Base-by-base conservation (phyloP, 2,329 filamentous ascomycete genomes). In the Dactylellina leptospora region DNA sequence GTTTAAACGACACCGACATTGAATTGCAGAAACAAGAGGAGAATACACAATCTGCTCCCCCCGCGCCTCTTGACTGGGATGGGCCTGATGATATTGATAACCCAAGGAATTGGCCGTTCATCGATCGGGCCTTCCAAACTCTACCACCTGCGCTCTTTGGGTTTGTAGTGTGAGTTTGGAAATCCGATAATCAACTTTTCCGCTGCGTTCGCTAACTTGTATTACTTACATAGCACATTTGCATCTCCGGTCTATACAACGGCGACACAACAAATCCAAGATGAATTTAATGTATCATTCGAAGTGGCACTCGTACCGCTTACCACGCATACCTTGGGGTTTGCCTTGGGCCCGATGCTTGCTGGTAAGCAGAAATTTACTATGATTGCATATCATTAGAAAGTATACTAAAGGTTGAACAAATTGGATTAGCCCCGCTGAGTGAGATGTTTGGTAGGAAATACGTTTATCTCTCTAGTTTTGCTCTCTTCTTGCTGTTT, bases 31-130 rank as follows among this genome's bases (percentile, higher is more conserved):
- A 60, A 18, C 38, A 55, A 23, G 45, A 60, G 2, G 48, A 64
- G 38, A 27, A n/a, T 25, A 23, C 30, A 18, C 56, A 55, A 3
- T n/a, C 33, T 1, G 6, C 40, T 3, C 50, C 51, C 30, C 44
- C 66, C 22, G 44, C 20, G 23, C 33, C 56, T 47, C 51, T 59
- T 18, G 77, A 79, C 59, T 80, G 78, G 79, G 73, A 78, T 72
- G 77, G 78, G 1, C 77, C 78, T 10, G 60, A 77, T 16, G 79
- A 80, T 53, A 74, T 76, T 5, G 78, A 78, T 1, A 81, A 82
- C 38, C 81, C 81, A 8, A 76, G 77, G 60, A 81, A 81, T 42
- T 82, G 81, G 81, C 74, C 77, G 3, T 64, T 76, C 4, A 71
- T 72, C 50, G 75, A 77, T 38, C 76, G 78, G 13, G 53, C 78